These are phyloP conservation scores for Penicillium sp. DNA, from an alignment of 2,329 filamentous ascomycete species.

Conservation along the genomic window DNA sequence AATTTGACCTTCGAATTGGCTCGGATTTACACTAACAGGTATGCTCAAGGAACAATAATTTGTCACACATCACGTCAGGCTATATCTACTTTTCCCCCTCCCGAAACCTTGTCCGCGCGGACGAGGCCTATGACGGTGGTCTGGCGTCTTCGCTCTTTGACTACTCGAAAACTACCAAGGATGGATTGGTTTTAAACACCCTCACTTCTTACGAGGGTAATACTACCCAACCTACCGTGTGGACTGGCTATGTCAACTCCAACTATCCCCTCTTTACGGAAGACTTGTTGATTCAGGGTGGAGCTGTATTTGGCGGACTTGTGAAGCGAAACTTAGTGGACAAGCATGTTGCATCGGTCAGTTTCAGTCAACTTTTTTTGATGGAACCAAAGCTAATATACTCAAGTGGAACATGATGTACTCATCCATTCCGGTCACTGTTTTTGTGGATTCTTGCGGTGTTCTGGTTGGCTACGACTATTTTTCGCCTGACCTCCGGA, in stretches of 20 bases:
- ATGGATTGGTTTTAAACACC: slow-evolving; percentile 2
- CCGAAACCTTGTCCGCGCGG: slow-evolving; percentile 34
- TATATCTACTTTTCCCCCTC: slow-evolving; percentile 43
- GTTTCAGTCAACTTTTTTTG: neutral
- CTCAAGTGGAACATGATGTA: slow-evolving; percentile 43
- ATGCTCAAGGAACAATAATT: slow-evolving; percentile 20
- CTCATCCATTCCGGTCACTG: slow-evolving; percentile 39
- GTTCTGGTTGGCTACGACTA: slow-evolving; percentile 45
- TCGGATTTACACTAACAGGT: neutral
- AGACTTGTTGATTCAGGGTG: neutral
- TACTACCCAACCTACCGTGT: slow-evolving; percentile 20
- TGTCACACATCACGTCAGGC: slow-evolving; percentile 46
- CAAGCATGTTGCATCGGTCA: slow-evolving; percentile 2
- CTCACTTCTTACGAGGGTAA: neutral
- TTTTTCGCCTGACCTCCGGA: slow-evolving; percentile 15
- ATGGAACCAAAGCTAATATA: neutral
- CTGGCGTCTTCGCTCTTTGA: slow-evolving; percentile 1
- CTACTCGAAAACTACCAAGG: neutral
- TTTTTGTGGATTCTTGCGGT: slow-evolving; percentile 41
- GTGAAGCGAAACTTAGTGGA: neutral
- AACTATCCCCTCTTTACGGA: slow-evolving; percentile 2
- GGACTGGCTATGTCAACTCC: slow-evolving; percentile 5
- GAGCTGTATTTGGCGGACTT: slow-evolving; percentile 1
- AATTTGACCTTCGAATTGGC: neutral
- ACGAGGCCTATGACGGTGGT: slow-evolving; percentile 31